A percentile compares a stretch with the other conserved stretches of the same genome.
phyloP scores from a whole-genome alignment of 2,329 filamentous ascomycete genomes.

The Diaporthe velutina region DNA sequence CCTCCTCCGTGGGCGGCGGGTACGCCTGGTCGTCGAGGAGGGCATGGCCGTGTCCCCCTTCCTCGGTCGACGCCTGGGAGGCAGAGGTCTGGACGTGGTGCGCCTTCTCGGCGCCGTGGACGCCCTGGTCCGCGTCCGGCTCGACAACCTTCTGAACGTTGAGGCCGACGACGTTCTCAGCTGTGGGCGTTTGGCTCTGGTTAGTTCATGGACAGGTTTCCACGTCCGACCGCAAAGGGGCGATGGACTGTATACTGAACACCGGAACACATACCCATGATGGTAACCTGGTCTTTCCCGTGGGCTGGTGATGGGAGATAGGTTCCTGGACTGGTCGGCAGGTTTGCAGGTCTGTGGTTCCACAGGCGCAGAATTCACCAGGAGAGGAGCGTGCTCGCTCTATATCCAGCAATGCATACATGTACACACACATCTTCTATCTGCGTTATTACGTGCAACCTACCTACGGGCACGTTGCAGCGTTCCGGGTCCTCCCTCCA shows the following conservation, averaged over 20 bases:
- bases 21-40: conserved; percentile 43
- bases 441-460: not conserved
- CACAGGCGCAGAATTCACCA: not conserved
- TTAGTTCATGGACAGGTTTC: not conserved
- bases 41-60: conserved; percentile 7
- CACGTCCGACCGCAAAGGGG: not conserved
- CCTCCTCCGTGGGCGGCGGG: conserved; percentile 60
- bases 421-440: not conserved
- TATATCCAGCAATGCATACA: not conserved
- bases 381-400: not conserved
- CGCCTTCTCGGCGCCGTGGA: conserved; percentile 7
- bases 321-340: conserved; percentile 8
- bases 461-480: not conserved
- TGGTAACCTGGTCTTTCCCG: conserved; percentile 19
- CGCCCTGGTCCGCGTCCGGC: conserved; percentile 19
- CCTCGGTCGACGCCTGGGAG: conserved; percentile 1
- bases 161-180: conserved; percentile 15
- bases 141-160: conserved; percentile 29
- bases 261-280: conserved; percentile 14
- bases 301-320: not conserved
- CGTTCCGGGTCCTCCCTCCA: not conserved
- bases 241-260: not conserved
- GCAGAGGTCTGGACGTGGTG: conserved; percentile 9
- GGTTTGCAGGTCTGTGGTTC: not conserved
- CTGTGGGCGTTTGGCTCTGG: not conserved